These are phyloP conservation scores for Penicillium italicum DNA, from an alignment of 2,329 filamentous ascomycete species.

Conservation along the genomic window DNA sequence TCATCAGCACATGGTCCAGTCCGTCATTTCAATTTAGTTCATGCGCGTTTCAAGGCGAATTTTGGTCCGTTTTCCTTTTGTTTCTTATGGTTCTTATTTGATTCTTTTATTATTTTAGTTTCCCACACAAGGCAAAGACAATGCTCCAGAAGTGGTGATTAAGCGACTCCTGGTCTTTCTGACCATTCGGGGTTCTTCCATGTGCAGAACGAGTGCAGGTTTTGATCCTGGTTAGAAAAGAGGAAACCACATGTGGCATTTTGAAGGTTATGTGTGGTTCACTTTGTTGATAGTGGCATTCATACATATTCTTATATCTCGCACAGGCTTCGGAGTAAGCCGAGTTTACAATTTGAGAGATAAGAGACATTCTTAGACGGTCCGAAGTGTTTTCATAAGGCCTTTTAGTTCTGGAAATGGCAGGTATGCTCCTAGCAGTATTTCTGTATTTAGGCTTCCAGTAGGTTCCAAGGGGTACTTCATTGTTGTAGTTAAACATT, in stretches of 20 bases:
- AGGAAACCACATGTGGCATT: background rate
- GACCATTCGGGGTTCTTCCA: background rate
- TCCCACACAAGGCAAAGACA: slow-evolving; percentile 3
- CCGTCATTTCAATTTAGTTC: slow-evolving; percentile 8
- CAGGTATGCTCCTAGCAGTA: background rate
- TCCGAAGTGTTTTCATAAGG: background rate
- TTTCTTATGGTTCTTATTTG: background rate
- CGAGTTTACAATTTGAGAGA: background rate
- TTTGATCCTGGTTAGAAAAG: background rate
- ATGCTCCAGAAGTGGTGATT: slow-evolving; percentile 9
- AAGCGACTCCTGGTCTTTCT: background rate
- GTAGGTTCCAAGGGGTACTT: background rate
- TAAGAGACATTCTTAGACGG: background rate
- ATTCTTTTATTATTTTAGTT: background rate
- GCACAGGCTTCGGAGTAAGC: background rate
- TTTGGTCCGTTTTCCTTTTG: slow-evolving; percentile 9
- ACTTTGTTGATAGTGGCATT: background rate
- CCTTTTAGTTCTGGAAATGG: background rate
- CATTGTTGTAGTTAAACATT: background rate
- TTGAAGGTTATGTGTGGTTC: background rate
- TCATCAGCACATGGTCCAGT: background rate
- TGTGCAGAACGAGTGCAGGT: background rate
- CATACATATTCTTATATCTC: background rate
- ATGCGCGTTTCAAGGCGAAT: slow-evolving; percentile 17
- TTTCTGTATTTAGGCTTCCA: background rate